Evolutionary conservation across 306 rosid species (phyloP).

Genomic region (Echinosophora koreensis): DNA sequence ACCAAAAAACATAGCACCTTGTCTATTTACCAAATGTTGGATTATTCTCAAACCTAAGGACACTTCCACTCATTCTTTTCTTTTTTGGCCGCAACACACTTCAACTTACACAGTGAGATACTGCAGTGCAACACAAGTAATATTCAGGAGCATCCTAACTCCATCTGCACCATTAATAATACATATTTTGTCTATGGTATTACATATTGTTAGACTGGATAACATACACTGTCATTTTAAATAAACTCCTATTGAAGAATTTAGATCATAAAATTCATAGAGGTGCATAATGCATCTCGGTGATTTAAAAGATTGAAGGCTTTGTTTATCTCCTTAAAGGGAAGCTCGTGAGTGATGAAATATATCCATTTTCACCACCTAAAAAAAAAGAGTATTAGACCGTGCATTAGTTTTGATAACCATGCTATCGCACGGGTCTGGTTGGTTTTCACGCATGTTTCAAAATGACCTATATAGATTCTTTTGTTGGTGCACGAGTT

Average conservation of each 20-base stretch:
- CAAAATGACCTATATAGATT: too few relatives aligned
- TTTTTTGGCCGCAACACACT: slow-evolving; percentile 13
- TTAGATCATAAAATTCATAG: slow-evolving; percentile 40
- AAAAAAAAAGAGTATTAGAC: slow-evolving; percentile 19
- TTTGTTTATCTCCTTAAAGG: slow-evolving; percentile 73
- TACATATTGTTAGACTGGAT: not conserved
- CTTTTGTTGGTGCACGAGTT: too few relatives aligned
- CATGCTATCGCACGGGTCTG: too few relatives aligned
- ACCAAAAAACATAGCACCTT: too few relatives aligned
- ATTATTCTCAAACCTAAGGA: too few relatives aligned
- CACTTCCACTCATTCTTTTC: too few relatives aligned
- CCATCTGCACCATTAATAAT: not conserved
- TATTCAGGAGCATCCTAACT: not conserved
- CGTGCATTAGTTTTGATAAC: slow-evolving; percentile 2
- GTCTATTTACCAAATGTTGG: too few relatives aligned
- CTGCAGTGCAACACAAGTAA: not conserved
- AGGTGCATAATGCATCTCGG: slow-evolving; percentile 71
- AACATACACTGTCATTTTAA: not conserved
- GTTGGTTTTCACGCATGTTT: too few relatives aligned
- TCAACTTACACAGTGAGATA: not conserved
- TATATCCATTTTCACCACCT: slow-evolving; percentile 75
- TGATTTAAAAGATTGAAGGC: slow-evolving; percentile 77
- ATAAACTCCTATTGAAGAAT: not conserved
- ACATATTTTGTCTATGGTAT: not conserved
- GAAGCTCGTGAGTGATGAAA: slow-evolving; percentile 85